Conservation (phyloP, 202 grass and related monocot species). For the Digitaria exilis region DNA sequence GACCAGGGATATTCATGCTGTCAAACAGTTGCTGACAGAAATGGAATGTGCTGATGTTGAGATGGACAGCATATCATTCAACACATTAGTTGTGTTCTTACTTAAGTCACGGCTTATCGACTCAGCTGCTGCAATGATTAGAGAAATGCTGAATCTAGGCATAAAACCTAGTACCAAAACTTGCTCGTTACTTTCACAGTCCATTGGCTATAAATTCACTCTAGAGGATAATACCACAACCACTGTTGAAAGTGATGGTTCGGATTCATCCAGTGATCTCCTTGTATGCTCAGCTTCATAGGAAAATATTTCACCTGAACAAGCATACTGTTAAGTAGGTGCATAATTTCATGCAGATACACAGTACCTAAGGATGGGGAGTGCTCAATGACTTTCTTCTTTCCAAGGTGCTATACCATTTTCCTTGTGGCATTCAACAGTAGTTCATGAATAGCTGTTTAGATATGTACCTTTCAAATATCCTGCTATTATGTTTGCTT, state of each 20-base stretch:
- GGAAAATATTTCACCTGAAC: slow-evolving; percentile 27
- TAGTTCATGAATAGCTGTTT: slow-evolving; percentile 24
- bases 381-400: slow-evolving; percentile 15
- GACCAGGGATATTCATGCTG: slow-evolving; percentile 58
- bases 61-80: slow-evolving; percentile 78
- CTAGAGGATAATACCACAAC: slow-evolving; percentile 34
- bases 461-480: slow-evolving; percentile 5
- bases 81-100: slow-evolving; percentile 60
- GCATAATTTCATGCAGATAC: slow-evolving; percentile 16
- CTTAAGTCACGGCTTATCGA: slow-evolving; percentile 49
- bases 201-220: slow-evolving; percentile 30
- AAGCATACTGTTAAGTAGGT: slow-evolving; percentile 25
- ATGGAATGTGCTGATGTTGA: slow-evolving; percentile 64
- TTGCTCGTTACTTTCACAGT: slow-evolving; percentile 52
- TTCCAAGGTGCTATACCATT: slow-evolving; percentile 32
- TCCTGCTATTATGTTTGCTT: slow-evolving; percentile 14
- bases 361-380: slow-evolving; percentile 23
- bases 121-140: slow-evolving; percentile 50
- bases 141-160: slow-evolving; percentile 72
- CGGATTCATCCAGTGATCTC: slow-evolving; percentile 61
- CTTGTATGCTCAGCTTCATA: slow-evolving; percentile 69
- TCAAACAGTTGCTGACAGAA: slow-evolving; percentile 62
- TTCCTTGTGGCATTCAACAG: slow-evolving; percentile 22
- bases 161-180: slow-evolving; percentile 57
- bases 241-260: slow-evolving; percentile 44